These are phyloP conservation scores for Dendrocalamus sinicus DNA, from an alignment of 176 grass and related monocot genomes.

Conservation along the genomic window DNA sequence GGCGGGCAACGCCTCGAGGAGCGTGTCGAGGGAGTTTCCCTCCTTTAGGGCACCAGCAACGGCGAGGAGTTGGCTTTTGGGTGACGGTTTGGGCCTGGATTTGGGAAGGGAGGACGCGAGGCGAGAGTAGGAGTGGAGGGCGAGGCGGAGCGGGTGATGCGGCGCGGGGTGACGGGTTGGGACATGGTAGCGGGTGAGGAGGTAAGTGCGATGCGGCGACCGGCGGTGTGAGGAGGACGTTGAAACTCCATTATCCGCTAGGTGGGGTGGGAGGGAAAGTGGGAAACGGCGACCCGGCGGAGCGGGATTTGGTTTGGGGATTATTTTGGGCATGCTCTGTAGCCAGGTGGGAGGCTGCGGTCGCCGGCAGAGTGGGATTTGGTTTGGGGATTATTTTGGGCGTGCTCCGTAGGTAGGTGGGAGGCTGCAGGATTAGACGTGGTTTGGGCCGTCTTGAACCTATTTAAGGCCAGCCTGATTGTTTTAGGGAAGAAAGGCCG, in stretches of 20 bases:
- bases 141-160: constrained; percentile 46
- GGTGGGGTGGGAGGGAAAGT: background rate
- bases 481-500: no score
- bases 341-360: background rate
- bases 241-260: constrained; percentile 40
- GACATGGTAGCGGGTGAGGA: constrained; percentile 36
- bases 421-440: background rate
- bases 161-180: constrained; percentile 52
- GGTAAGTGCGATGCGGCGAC: background rate
- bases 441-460: no score
- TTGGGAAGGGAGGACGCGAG: constrained; percentile 38
- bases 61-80: constrained; percentile 17
- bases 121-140: background rate
- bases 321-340: constrained; percentile 17
- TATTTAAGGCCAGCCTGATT: no score
- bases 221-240: constrained; percentile 7
- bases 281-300: constrained; percentile 27
- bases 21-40: background rate
- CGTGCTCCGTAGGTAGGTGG: background rate
- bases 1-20: constrained; percentile 50
- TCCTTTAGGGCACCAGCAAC: background rate
- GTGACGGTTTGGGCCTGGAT: constrained; percentile 42
- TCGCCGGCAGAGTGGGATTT: background rate
- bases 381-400: constrained; percentile 16
- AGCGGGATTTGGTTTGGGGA: constrained; percentile 8